phyloP scores from a whole-genome alignment of 768 basidiomycete species.

The Hygrophorus pudorinus region DNA sequence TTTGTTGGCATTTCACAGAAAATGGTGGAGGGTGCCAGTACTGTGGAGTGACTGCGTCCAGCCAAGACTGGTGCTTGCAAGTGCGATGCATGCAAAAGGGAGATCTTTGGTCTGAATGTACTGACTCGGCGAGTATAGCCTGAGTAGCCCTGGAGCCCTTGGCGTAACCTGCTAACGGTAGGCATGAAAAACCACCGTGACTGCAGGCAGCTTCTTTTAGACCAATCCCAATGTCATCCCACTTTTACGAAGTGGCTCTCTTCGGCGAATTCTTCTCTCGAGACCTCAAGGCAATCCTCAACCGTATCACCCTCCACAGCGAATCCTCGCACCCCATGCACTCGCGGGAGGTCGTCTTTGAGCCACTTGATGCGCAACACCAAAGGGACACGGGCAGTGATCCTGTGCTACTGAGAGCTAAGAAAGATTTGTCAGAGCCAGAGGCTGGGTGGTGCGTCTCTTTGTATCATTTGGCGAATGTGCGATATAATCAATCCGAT shows the following conservation, averaged over 20 bases:
- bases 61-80: too few species aligned
- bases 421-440: conserved; percentile 58
- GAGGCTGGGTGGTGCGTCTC: conserved; percentile 53
- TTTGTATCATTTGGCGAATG: neutral
- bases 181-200: too few species aligned
- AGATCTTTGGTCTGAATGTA: too few species aligned
- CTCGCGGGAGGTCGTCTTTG: conserved; percentile 71
- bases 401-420: conserved; percentile 60
- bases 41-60: too few species aligned
- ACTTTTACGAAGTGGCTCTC: conserved; percentile 73
- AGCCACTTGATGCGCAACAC: conserved; percentile 58
- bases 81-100: too few species aligned
- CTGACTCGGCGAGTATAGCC: too few species aligned
- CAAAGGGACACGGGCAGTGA: conserved; percentile 55
- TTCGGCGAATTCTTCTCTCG: conserved; percentile 74
- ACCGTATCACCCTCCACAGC: conserved; percentile 73
- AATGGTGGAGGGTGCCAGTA: too few species aligned
- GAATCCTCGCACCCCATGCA: conserved; percentile 71
- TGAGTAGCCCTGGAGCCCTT: too few species aligned
- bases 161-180: too few species aligned
- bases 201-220: neutral
- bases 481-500: conserved; percentile 1
- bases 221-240: conserved; percentile 33
- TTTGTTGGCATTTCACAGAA: too few species aligned
- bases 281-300: conserved; percentile 67